Evolutionary conservation across 108 stramenopile species (phyloP).

Genomic region (Conticribra weissflogii): DNA sequence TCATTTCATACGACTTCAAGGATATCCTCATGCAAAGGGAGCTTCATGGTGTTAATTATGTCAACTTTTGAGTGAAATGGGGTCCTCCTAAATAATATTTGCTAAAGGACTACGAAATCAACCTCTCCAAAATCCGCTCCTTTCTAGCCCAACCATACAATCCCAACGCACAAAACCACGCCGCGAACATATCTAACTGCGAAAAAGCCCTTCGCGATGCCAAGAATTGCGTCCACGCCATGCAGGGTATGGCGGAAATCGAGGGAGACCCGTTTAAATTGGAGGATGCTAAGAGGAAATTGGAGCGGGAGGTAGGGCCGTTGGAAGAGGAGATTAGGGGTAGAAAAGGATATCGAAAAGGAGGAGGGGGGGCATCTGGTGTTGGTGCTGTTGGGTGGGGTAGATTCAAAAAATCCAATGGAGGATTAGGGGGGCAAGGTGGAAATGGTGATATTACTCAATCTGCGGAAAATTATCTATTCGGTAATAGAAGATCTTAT

Average conservation of each 20-base stretch:
- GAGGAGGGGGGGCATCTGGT: constrained; percentile 4
- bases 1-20: too few species aligned
- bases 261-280: constrained; percentile 72
- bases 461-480: constrained; percentile 23
- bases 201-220: constrained; percentile 66
- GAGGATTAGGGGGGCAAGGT: constrained; percentile 3
- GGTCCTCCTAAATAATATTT: too few species aligned
- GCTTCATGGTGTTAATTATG: too few species aligned
- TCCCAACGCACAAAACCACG: constrained; percentile 1
- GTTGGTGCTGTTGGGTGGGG: constrained; percentile 1
- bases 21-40: too few species aligned
- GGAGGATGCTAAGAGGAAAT: constrained; percentile 55
- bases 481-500: constrained; percentile 32
- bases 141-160: constrained; percentile 57
- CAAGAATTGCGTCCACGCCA: constrained; percentile 66
- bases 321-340: constrained; percentile 66
- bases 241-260: constrained; percentile 79
- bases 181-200: constrained; percentile 28
- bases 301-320: constrained; percentile 72
- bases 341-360: constrained; percentile 25
- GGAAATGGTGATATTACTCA: background rate
- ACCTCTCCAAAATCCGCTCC: constrained; percentile 66
- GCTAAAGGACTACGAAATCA: constrained; percentile 70
- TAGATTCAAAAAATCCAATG: background rate
- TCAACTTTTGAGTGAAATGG: too few species aligned